Evolutionary conservation across 2,329 filamentous ascomycete genomes (phyloP).

Genomic region (Sordariomycetes sp.): DNA sequence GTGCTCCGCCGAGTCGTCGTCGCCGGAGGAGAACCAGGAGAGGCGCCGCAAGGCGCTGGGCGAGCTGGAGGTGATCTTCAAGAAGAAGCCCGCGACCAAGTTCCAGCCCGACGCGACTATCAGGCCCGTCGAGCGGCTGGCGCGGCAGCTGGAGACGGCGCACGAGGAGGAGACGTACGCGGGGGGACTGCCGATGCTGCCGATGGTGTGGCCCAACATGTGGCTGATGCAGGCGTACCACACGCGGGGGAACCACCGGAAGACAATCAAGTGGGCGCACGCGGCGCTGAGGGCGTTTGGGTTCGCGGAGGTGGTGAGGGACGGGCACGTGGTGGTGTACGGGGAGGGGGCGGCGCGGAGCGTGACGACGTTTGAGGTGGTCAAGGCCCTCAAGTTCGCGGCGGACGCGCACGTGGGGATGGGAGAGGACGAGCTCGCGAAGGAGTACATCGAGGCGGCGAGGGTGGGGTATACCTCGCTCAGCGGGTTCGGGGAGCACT

Average conservation of each 20-base stretch:
- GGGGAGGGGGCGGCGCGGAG: slow-evolving; percentile 6
- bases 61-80: slow-evolving; percentile 11
- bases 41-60: slow-evolving; percentile 12
- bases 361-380: slow-evolving; percentile 22
- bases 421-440: slow-evolving; percentile 15
- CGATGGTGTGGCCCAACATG: slow-evolving; percentile 22
- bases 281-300: slow-evolving; percentile 23
- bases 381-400: slow-evolving; percentile 17
- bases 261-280: slow-evolving; percentile 17
- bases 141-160: slow-evolving; percentile 17
- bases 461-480: slow-evolving; percentile 2
- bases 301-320: slow-evolving; percentile 12
- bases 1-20: slow-evolving; percentile 19
- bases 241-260: slow-evolving; percentile 18
- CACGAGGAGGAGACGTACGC: slow-evolving; percentile 21
- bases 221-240: slow-evolving; percentile 22
- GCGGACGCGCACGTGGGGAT: slow-evolving; percentile 17
- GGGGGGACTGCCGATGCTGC: slow-evolving; percentile 17
- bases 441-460: slow-evolving; percentile 9
- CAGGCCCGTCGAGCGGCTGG: slow-evolving; percentile 18
- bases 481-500: slow-evolving; percentile 4
- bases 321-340: slow-evolving; percentile 11
- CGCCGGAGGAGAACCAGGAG: slow-evolving; percentile 8
- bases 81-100: slow-evolving; percentile 11
- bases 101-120: slow-evolving; percentile 19